Evolutionary conservation across 768 basidiomycete genomes (phyloP).

Genomic region (Amyloporia xantha): DNA sequence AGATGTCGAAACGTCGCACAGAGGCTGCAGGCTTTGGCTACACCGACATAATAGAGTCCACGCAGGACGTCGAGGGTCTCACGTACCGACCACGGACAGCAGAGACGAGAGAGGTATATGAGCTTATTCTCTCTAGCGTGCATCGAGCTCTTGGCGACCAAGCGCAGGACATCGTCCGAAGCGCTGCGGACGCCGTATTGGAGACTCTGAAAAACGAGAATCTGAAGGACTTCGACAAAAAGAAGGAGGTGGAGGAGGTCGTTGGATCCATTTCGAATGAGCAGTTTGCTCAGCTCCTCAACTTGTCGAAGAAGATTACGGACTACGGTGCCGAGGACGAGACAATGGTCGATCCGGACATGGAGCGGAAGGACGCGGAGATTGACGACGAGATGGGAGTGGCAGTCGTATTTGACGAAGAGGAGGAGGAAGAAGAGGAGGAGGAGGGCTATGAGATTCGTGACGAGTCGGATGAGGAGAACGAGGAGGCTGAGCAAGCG

Average conservation of each 20-base stretch:
- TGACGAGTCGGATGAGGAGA: conserved; percentile 75
- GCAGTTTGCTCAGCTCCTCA: conserved; percentile 75
- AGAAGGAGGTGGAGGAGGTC: conserved; percentile 79
- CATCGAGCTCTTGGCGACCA: conserved; percentile 88
- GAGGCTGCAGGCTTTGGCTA: conserved; percentile 72
- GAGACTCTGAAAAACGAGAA: conserved; percentile 67
- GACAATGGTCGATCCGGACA: conserved; percentile 67
- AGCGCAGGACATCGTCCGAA: conserved; percentile 91
- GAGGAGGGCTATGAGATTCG: conserved; percentile 84
- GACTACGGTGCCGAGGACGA: conserved; percentile 92
- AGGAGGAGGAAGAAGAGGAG: conserved; percentile 90
- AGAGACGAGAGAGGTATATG: conserved; percentile 92
- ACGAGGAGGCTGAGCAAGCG: conserved; percentile 50
- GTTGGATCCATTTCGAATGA: conserved; percentile 63
- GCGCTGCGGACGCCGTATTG: conserved; percentile 88
- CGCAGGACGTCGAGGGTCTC: conserved; percentile 88
- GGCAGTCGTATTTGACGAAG: conserved; percentile 96
- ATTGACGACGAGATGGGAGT: conserved; percentile 98
- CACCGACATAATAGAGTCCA: conserved; percentile 89
- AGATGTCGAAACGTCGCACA: conserved; percentile 44
- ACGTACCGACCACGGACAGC: conserved; percentile 89
- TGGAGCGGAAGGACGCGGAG: conserved; percentile 76
- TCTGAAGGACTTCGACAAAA: conserved; percentile 10
- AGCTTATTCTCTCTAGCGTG: conserved; percentile 79
- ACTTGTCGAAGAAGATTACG: conserved; percentile 88